phyloP scores from a whole-genome alignment of 768 basidiomycete genomes.

The Phlebiopsis flavidoalba region DNA sequence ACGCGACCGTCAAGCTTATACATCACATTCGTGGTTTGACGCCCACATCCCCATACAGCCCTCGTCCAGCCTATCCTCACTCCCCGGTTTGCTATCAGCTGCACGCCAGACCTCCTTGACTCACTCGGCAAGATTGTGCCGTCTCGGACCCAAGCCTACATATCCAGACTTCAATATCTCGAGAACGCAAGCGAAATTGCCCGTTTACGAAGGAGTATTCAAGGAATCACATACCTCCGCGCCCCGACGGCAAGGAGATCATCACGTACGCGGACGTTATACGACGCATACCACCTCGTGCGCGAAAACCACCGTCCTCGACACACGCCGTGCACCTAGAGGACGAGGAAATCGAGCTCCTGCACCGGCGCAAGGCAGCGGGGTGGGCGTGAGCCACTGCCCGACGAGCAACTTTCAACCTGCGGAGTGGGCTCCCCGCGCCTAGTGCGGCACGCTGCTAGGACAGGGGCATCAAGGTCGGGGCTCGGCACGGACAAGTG shows the following conservation, averaged over 20 bases:
- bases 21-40: conserved; percentile 59
- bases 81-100: conserved; percentile 94
- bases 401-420: conserved; percentile 91
- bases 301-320: conserved; percentile 29
- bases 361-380: conserved; percentile 55
- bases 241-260: conserved; percentile 20
- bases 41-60: conserved; percentile 20
- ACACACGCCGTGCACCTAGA: conserved; percentile 82
- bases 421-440: conserved; percentile 72
- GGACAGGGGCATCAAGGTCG: conserved; percentile 90
- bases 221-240: conserved; percentile 20
- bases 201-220: conserved; percentile 61
- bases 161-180: conserved; percentile 88
- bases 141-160: conserved; percentile 52
- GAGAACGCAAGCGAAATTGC: conserved; percentile 74
- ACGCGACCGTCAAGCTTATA: conserved; percentile 61
- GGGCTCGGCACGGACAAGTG: conserved; percentile 94
- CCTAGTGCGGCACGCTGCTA: conserved; percentile 71
- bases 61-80: conserved; percentile 89
- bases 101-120: conserved; percentile 63
- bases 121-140: conserved; percentile 61
- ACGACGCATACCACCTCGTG: conserved; percentile 76
- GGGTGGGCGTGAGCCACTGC: conserved; percentile 92
- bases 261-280: conserved; percentile 72
- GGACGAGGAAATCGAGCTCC: conserved; percentile 65